Evolutionary conservation across 306 rosid genomes (phyloP).

Genomic region (Casuarina cunninghamiana): DNA sequence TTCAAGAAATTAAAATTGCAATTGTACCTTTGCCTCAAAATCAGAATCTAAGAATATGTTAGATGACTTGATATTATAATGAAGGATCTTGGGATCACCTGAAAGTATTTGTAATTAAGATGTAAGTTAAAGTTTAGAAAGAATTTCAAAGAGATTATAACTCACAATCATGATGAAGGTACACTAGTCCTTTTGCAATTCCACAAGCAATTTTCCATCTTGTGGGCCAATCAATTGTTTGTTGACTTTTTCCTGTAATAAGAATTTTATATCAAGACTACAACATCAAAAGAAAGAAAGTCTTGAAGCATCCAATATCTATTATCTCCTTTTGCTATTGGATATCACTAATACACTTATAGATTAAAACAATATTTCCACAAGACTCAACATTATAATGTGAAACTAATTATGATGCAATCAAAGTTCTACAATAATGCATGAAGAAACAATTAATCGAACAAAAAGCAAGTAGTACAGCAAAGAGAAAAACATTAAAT

Average conservation of each 20-base stretch:
- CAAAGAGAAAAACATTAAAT: not conserved
- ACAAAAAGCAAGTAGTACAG: not conserved
- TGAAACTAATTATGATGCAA: not conserved
- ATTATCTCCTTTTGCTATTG: not conserved
- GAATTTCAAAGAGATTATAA: slow-evolving; percentile 4
- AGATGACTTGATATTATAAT: slow-evolving; percentile 91
- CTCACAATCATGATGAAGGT: slow-evolving; percentile 98
- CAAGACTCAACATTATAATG: not conserved
- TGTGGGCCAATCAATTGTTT: slow-evolving; percentile 89
- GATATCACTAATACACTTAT: no score
- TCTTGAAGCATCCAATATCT: not conserved
- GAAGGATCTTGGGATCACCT: slow-evolving; percentile 97
- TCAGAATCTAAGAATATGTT: slow-evolving; percentile 87
- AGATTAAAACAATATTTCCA: not conserved
- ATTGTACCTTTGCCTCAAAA: slow-evolving; percentile 83
- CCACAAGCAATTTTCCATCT: slow-evolving; percentile 82
- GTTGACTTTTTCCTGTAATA: slow-evolving; percentile 71
- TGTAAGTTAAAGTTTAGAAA: not conserved
- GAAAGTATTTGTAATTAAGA: slow-evolving; percentile 18
- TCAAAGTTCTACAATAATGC: not conserved
- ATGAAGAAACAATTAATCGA: not conserved
- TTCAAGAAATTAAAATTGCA: not conserved
- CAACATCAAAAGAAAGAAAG: not conserved
- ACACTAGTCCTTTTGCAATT: slow-evolving; percentile 90
- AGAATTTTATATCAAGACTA: slow-evolving; percentile 30